Percentiles rank a stretch among this genome's conserved stretches.
phyloP scores from a whole-genome alignment of 352 stramenopile genomes.

The Phytopythium ostracodes region DNA sequence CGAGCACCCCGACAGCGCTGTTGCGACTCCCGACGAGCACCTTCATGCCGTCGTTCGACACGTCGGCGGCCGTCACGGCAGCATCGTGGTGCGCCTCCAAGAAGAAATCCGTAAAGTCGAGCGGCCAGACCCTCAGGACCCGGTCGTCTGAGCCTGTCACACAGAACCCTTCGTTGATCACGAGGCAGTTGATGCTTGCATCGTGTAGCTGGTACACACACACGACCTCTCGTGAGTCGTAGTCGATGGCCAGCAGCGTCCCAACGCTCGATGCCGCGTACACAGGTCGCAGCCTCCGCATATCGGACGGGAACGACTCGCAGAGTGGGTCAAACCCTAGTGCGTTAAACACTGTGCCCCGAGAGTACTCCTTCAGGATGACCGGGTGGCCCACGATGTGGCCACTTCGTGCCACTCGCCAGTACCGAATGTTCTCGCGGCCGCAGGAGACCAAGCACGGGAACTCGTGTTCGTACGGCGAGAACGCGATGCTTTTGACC shows the following conservation, averaged over 20 bases:
- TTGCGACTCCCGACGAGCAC: conserved; percentile 68
- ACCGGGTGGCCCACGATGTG: conserved; percentile 80
- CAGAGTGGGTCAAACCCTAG: conserved; percentile 78
- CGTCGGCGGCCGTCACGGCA: conserved; percentile 53
- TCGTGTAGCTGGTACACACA: conserved; percentile 91
- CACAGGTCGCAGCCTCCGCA: conserved; percentile 49
- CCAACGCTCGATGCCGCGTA: conserved; percentile 77
- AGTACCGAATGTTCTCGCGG: conserved; percentile 91
- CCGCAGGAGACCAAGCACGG: conserved; percentile 83
- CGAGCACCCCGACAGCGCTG: conserved; percentile 81
- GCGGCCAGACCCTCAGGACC: conserved; percentile 88
- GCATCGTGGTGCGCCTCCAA: conserved; percentile 86
- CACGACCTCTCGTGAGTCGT: conserved; percentile 72
- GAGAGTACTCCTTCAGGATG: conserved; percentile 88
- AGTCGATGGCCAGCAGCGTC: conserved; percentile 81
- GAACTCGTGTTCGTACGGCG: conserved; percentile 64
- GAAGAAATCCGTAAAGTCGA: conserved; percentile 92
- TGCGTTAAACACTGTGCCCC: conserved; percentile 80
- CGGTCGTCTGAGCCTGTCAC: conserved; percentile 84
- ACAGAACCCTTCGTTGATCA: conserved; percentile 88
- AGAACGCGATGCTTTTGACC: conserved; percentile 71
- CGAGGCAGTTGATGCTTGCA: conserved; percentile 75
- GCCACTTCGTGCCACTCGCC: conserved; percentile 50
- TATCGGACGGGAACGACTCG: conserved; percentile 50
- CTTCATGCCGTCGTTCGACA: conserved; percentile 76